Conservation (phyloP, 164 flowering plant species). For the Dillenia turbinata region DNA sequence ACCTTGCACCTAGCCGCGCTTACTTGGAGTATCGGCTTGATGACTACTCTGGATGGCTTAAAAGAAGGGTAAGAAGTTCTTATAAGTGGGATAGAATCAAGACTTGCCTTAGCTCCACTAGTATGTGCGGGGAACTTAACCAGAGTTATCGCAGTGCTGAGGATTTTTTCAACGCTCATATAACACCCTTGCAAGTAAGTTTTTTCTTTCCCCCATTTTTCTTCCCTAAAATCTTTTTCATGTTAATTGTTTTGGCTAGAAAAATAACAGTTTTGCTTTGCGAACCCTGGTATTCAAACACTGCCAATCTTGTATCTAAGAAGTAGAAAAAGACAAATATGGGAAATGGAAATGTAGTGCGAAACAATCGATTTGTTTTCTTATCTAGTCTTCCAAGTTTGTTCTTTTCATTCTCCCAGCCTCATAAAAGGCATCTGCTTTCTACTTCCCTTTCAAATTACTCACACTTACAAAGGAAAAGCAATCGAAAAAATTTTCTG, state of each 20-base stretch:
- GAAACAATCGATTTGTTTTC: neutral
- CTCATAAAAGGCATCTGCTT: no score
- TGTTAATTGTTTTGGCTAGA: neutral
- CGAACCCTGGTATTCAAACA: neutral
- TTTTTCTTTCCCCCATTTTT: neutral
- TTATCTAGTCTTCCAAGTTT: no score
- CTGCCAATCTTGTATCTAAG: neutral
- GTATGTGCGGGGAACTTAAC: slow-evolving; percentile 60
- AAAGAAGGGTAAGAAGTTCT: slow-evolving; percentile 50
- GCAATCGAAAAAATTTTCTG: no score
- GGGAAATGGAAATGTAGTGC: neutral
- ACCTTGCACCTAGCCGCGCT: slow-evolving; percentile 62
- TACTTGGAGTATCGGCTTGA: slow-evolving; percentile 75
- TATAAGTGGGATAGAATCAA: slow-evolving; percentile 82
- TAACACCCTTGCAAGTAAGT: slow-evolving; percentile 76
- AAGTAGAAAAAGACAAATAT: neutral
- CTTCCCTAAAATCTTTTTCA: neutral
- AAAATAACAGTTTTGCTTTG: neutral
- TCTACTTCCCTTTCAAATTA: no score
- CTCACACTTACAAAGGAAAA: no score
- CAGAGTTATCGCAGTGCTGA: slow-evolving; percentile 68
- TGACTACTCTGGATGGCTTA: slow-evolving; percentile 75
- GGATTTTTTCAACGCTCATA: slow-evolving; percentile 78
- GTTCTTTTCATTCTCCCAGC: no score
- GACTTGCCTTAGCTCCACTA: slow-evolving; percentile 57